Conservation (phyloP, 257 asterid species). For the Scutellaria baicalensis region DNA sequence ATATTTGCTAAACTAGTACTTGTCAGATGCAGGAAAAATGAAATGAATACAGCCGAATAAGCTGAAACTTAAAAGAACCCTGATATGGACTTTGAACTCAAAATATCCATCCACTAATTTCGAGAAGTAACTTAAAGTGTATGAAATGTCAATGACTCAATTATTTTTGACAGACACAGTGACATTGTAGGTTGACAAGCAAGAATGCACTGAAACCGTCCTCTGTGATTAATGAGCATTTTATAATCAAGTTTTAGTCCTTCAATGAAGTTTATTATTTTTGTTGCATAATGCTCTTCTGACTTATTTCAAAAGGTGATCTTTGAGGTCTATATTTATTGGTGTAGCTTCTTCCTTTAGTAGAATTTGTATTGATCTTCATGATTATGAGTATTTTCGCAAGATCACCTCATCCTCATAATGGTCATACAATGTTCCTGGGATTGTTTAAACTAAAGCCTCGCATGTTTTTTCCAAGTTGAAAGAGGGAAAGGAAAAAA, state of each 20-base stretch:
- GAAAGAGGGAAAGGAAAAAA: not conserved
- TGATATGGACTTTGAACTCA: not conserved
- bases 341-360: not conserved
- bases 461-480: not conserved
- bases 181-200: not conserved
- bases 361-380: not conserved
- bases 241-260: not conserved
- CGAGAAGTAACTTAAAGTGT: not conserved
- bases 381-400: not conserved
- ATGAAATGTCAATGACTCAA: not conserved
- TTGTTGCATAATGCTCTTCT: not conserved
- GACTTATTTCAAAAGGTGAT: not conserved
- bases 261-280: not conserved
- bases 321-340: not conserved
- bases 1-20: constrained; percentile 1
- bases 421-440: not conserved
- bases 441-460: not conserved
- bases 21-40: not conserved
- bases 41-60: not conserved
- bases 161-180: not conserved
- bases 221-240: not conserved
- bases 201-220: not conserved
- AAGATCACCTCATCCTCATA: not conserved
- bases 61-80: not conserved
- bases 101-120: not conserved